Evolutionary conservation across 2,329 filamentous ascomycete species (phyloP), one percentile per base, ranked within the genome.

Genomic region (Arthrobotrys conoides): DNA sequence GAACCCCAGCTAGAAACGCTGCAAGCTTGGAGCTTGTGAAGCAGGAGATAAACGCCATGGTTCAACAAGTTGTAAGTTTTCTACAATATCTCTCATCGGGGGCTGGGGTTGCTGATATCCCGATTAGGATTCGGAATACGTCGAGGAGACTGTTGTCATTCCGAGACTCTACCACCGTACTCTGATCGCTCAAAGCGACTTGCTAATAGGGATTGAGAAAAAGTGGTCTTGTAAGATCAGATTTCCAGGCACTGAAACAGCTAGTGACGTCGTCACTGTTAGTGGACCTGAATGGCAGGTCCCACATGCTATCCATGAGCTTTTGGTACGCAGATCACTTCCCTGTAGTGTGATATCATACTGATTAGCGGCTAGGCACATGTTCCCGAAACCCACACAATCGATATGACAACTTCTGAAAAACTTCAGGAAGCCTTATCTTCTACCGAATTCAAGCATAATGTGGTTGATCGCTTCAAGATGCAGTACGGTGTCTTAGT

Each of bases 161-260:
- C 81, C 81, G 84, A 93, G 96, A 67, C 88, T 99, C 72, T 97
- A 97, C 84, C 96, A 99, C 83, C 93, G 96, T 81, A 93, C 97
- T 85, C 90, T 99, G 78, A 92, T 99, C 83, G 89, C 93, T 76
- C 93, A 94, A 76, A 91, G 98, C 80, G 87, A 89, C 53, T 93
- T 97, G 83, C 93, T 99, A 73, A 95, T 98, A 81, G 93, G 96
- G 82, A 88, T 99, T 65, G 96, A 99, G 87, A 96, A 97, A 88
- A 97, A 97, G 86, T 98, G 94, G 92, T 98, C 98, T 85, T 99
- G 96, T 90, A 98, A 98, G 87, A 96, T 99, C 83, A 93, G 94
- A 82, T 99, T 99, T 84, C 96, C 96, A 6, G 97, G 94, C 86
- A 98, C 96, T 9, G 96, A 99, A 84, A 92, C 96, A 85, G 96